Base-by-base conservation (phyloP, 148 eudicot genomes). In the Drosera capensis region DNA sequence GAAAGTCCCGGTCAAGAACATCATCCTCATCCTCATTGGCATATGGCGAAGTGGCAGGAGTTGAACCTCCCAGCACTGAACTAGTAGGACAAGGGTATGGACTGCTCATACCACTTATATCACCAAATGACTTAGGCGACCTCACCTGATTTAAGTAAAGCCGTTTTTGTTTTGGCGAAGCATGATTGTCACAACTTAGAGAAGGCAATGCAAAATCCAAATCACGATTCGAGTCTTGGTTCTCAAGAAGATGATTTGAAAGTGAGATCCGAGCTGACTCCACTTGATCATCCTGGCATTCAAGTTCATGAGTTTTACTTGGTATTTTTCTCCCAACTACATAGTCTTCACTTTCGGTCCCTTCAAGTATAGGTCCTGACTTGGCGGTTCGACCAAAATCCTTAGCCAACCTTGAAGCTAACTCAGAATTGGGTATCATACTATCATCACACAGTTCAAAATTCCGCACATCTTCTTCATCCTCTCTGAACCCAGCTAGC, bases 91-190 rank as follows among this genome's bases (percentile, higher is more conserved):
- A 73, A 71, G 70, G 71, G 9, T 48, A 68, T 1, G 82, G 86
- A 57, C 95, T 80, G 50, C 75, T 66, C 38, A 50, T 62, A 20
- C 72, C 67, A 46, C 90, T 80, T 53, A 71, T 55, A 72, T 80
- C 92, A 55, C 77, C 82, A 16, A 62, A 57, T 31, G 68, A 68
- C 3, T 61, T 72, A 59, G 62, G 62, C 62, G 79, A 63, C 28
- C 57, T 57, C 53, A 42, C 50, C 46, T 62, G 42, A 14, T 46
- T 70, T 44, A 34, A 51, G 11, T 64, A 51, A 23, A 53, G 54
- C 20, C 46, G 47, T 52, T 54, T 70, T 22, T 18, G 31, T 17
- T 66, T 72, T 21, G 58, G 35, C 40, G 51, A 53, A 54, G 36
- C 46, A 45, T 36, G 51, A 45, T 42, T 43, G 46, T 64, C 41